Conservation (phyloP, 2,329 filamentous ascomycete genomes). For the Fusarium vanettenii region DNA sequence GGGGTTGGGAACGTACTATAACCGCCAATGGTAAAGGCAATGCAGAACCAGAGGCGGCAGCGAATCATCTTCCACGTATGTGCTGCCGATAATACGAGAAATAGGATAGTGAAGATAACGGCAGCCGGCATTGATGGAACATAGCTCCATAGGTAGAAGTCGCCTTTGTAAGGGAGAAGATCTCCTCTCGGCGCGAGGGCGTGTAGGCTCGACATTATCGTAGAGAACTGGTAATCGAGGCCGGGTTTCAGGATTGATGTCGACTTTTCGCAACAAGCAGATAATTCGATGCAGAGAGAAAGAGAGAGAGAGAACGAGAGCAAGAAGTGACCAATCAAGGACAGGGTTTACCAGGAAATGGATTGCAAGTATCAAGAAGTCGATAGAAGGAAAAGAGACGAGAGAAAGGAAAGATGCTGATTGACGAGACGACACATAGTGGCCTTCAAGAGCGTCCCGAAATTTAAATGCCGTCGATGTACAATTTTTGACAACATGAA, state of each 20-base stretch:
- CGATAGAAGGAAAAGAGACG: too few relatives aligned
- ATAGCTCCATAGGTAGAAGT: constrained; percentile 48
- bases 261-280: too few relatives aligned
- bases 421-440: too few relatives aligned
- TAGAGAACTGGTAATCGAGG: neutral
- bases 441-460: too few relatives aligned
- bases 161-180: constrained; percentile 19
- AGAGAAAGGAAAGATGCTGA: too few relatives aligned
- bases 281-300: too few relatives aligned
- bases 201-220: neutral
- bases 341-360: too few relatives aligned
- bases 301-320: too few relatives aligned
- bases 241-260: neutral
- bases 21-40: constrained; percentile 54
- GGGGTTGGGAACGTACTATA: constrained; percentile 44
- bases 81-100: constrained; percentile 49
- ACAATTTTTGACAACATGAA: too few relatives aligned
- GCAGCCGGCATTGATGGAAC: constrained; percentile 56
- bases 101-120: constrained; percentile 55
- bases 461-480: too few relatives aligned
- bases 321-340: too few relatives aligned
- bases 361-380: too few relatives aligned
- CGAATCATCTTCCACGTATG: constrained; percentile 54
- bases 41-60: constrained; percentile 58
- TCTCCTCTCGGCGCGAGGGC: constrained; percentile 1